phyloP scores from a whole-genome alignment of 179 eudicot species.

The Kewa caespitosa region DNA sequence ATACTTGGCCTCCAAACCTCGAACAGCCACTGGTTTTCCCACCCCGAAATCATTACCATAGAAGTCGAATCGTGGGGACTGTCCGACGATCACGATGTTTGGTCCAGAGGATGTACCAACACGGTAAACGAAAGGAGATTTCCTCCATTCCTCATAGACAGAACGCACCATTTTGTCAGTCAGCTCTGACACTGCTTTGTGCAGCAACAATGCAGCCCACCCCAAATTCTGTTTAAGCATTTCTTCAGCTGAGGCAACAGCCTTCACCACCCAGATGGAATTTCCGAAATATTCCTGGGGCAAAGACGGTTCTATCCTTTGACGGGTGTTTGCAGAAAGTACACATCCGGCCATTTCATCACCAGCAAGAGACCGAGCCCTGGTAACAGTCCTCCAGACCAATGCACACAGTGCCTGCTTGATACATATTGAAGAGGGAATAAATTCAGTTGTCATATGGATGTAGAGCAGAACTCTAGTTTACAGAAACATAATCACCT shows the following conservation, averaged over 20 bases:
- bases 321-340: slow-evolving; percentile 16
- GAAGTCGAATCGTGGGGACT: slow-evolving; percentile 19
- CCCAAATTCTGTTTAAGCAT: slow-evolving; percentile 10
- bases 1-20: slow-evolving; percentile 24
- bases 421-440: too few relatives aligned
- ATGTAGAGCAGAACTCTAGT: too few relatives aligned
- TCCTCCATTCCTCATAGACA: slow-evolving; percentile 17
- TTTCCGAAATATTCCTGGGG: slow-evolving; percentile 17
- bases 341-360: slow-evolving; percentile 6
- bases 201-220: slow-evolving; percentile 1
- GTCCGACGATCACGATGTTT: slow-evolving; percentile 13
- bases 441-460: too few relatives aligned
- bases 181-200: slow-evolving; percentile 12
- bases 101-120: slow-evolving; percentile 11
- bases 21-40: slow-evolving; percentile 14
- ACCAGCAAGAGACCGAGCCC: slow-evolving; percentile 3
- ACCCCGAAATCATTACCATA: slow-evolving; percentile 22
- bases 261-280: slow-evolving; percentile 16
- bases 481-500: too few relatives aligned
- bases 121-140: slow-evolving; percentile 19
- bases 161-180: neutral
- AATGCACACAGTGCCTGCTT: slow-evolving; percentile 19
- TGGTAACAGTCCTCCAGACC: slow-evolving; percentile 19
- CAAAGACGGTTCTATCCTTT: slow-evolving; percentile 16
- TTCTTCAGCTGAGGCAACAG: slow-evolving; percentile 12